Percentiles rank a stretch among this genome's conserved stretches.
These are phyloP conservation scores for Actinomortierella wolfii DNA, from an alignment of 371 early-diverging fungal species.

Conservation along the genomic window DNA sequence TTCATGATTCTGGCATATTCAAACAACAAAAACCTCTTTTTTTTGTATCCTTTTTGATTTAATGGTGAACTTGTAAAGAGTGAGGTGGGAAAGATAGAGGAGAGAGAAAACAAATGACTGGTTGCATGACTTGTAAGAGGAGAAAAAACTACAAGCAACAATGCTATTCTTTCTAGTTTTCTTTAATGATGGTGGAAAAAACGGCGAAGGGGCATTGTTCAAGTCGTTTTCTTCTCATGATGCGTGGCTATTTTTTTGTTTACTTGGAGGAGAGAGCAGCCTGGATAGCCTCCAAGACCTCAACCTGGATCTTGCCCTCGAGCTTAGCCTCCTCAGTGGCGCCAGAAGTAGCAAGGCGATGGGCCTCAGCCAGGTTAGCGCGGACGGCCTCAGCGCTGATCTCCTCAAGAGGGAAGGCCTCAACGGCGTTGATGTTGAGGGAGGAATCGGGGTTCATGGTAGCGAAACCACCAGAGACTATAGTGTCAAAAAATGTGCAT, in stretches of 20 bases:
- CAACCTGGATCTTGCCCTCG: conserved; percentile 81
- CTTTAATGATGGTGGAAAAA: too few relatives aligned
- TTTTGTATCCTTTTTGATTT: too few relatives aligned
- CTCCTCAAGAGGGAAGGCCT: conserved; percentile 87
- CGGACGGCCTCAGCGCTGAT: conserved; percentile 79
- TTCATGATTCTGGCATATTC: too few relatives aligned
- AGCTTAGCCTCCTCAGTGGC: conserved; percentile 79
- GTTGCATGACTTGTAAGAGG: too few relatives aligned
- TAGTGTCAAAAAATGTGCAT: neutral
- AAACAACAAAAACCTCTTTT: too few relatives aligned
- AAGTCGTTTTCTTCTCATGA: too few relatives aligned
- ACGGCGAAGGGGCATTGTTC: too few relatives aligned
- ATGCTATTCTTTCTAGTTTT: neutral
- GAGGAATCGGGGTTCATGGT: conserved; percentile 93
- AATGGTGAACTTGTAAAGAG: neutral
- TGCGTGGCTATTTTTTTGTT: neutral
- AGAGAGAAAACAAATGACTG: neutral
- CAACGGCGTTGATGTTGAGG: conserved; percentile 95
- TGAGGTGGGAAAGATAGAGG: neutral
- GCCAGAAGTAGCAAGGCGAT: conserved; percentile 59
- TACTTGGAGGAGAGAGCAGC: conserved; percentile 46
- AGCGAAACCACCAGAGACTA: conserved; percentile 95
- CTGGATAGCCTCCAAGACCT: conserved; percentile 85
- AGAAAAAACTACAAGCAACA: neutral
- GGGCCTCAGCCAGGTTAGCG: conserved; percentile 79